Evolutionary conservation across 129 eudicot genomes (phyloP), one percentile per base, ranked within the genome.

Genomic region (Calendula officinalis): DNA sequence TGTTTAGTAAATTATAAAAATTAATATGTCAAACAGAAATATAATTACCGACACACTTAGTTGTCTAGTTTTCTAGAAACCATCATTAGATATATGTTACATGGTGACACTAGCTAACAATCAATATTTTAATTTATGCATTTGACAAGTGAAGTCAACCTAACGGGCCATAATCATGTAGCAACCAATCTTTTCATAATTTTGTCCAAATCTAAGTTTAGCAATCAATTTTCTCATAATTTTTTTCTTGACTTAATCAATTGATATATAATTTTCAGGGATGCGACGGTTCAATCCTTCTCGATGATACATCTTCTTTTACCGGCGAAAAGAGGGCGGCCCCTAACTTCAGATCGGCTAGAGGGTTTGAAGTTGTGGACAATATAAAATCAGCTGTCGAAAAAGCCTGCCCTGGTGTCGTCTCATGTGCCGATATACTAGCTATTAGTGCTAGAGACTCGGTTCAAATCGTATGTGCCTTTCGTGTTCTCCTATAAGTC

Each of bases 271-370:
- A 4, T 8, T 60, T 54, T 27, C 58, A 89, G 96, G 96, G 96
- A 63, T 89, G 96, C 16, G 94, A 89, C 30, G 96, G 94, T 52
- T 89, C 96, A n/a, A 36, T 89, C 67, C 87, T 89, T 14, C 84
- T 89, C 3, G 97, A 89, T 22, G 97, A 89, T 43, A 85, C 95
- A 34, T 83, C 95, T 16, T 77, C 88, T 0, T 77, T 89, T 56
- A 77, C 51, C 3, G 94, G 97, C 44, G 97, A 89, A 72, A 89
- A 89, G 43, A 75, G 53, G 30, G 97, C 95, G 8, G 46, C 79
- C 38, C 95, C 97, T 0, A 89, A 89, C 67, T 67, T 65, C 0
- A 75, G 83, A 30, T 89, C 97, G 0, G 91, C 72, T 6, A 75
- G 97, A 47, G 97, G 97, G 37, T 89, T 78, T 7, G 84, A 89